phyloP scores from a whole-genome alignment of 331 rosid genomes.

The Phaseolus coccineus region DNA sequence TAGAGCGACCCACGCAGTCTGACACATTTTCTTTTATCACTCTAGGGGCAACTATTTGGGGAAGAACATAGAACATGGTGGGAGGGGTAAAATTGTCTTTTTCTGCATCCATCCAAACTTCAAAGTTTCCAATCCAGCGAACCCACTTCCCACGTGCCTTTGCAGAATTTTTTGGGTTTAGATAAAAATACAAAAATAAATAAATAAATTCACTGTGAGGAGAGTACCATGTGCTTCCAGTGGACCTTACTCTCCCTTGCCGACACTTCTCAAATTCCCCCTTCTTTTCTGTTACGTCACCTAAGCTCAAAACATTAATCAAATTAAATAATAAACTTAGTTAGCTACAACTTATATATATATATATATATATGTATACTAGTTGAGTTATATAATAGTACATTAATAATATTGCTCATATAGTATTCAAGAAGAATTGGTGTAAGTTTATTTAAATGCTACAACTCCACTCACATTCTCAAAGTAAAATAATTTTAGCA shows the following conservation, averaged over 20 bases:
- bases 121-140: constrained; percentile 30
- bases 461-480: constrained; percentile 7
- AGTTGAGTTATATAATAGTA: neutral
- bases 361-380: neutral
- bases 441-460: neutral
- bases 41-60: neutral
- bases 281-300: constrained; percentile 55
- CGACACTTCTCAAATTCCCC: constrained; percentile 67
- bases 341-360: neutral
- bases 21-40: neutral
- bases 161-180: constrained; percentile 26
- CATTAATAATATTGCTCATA: neutral
- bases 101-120: neutral
- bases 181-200: neutral
- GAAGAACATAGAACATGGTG: neutral
- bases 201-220: neutral
- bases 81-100: constrained; percentile 48
- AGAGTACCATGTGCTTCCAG: constrained; percentile 44
- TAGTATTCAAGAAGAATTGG: neutral
- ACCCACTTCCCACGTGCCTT: constrained; percentile 66
- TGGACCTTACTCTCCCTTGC: constrained; percentile 59
- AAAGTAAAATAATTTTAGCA: neutral
- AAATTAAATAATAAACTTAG: neutral
- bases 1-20: constrained; percentile 10
- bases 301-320: constrained; percentile 14